Evolutionary conservation across 116 monocot genomes (phyloP), one percentile per base, ranked within the genome.

Genomic region (Thalassia testudinum): DNA sequence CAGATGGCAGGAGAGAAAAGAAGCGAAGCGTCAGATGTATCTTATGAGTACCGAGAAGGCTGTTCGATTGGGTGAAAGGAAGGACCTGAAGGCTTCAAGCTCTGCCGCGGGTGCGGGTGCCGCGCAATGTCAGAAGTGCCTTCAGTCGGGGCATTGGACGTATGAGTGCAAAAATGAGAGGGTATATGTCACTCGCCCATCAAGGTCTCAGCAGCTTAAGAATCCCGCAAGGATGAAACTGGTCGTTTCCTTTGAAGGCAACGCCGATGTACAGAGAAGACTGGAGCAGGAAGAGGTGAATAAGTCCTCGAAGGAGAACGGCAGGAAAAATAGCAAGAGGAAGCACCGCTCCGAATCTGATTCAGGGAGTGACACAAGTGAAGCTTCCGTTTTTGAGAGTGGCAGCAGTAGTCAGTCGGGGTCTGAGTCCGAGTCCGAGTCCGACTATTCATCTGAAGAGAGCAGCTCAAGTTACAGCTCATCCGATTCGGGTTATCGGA

Each of bases 11-110:
- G 95, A 95, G 58, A 52, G 85, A 34, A 88, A 97, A 48, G 89
- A 97, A 66, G 88, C 84, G 19, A 87, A 93, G 71, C 72, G 87
- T 12, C 84, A 83, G 65, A 93, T 87, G 93, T 93, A 87, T 53
- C 76, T 93, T 49, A 93, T 93, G 87, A 93, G 93, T 49, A 93
- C 93, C 11, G 93, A 93, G 64, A 93, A 93, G 55, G 93, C 87
- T 47, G 93, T 87, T 15, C 78, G 60, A 52, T 37, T 93, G 56
- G 93, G 87, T 17, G 87, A 69, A 62, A 87, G 92, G 53, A 92
- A 92, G 62, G 92, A 95, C 43, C 24, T 66, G 7, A 83, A 84
- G 43, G 12, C 66, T 20, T 67, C 79, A 1, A 20, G 52, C 23
- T 43, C 81, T 50, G 65, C 78, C n/a, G 12, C 47, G 5, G 52